Conservation (phyloP, 2,329 filamentous ascomycete genomes). For the Hysterium pulicare region DNA sequence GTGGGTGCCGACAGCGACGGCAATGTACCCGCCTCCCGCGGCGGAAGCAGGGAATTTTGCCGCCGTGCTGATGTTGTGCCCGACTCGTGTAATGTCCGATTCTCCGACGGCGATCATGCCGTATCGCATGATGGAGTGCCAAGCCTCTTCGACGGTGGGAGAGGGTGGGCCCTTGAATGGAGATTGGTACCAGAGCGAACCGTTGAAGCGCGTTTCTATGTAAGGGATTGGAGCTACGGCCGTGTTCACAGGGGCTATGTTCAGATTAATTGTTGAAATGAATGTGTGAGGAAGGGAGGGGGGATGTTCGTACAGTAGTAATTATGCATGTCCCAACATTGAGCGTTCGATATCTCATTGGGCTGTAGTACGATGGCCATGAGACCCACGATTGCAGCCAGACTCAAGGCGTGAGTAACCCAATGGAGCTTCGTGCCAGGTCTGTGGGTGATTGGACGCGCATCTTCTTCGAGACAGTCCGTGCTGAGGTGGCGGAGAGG, state of each 20-base stretch:
- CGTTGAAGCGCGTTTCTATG: constrained; percentile 4
- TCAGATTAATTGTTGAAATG: neutral
- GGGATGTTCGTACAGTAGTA: constrained; percentile 2
- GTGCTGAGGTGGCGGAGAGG: no score
- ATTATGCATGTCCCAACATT: constrained; percentile 1
- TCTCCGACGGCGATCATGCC: constrained; percentile 2
- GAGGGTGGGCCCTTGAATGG: constrained; percentile 7
- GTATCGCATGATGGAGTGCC: constrained; percentile 6
- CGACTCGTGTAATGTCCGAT: neutral
- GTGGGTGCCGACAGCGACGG: constrained; percentile 8
- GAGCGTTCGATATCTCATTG: neutral
- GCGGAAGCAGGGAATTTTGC: neutral
- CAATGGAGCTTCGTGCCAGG: neutral
- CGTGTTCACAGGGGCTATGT: neutral
- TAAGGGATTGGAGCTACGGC: neutral
- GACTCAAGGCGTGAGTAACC: neutral
- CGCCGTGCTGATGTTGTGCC: neutral
- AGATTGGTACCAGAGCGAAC: constrained; percentile 4
- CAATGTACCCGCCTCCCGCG: constrained; percentile 4
- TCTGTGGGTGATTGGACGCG: no score
- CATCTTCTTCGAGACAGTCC: no score
- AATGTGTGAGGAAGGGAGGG: neutral
- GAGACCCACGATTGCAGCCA: neutral
- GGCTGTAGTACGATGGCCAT: neutral
- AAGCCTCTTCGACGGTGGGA: neutral